Evolutionary conservation across 768 basidiomycete species (phyloP).

Genomic region (Panaeolus papilionaceus): DNA sequence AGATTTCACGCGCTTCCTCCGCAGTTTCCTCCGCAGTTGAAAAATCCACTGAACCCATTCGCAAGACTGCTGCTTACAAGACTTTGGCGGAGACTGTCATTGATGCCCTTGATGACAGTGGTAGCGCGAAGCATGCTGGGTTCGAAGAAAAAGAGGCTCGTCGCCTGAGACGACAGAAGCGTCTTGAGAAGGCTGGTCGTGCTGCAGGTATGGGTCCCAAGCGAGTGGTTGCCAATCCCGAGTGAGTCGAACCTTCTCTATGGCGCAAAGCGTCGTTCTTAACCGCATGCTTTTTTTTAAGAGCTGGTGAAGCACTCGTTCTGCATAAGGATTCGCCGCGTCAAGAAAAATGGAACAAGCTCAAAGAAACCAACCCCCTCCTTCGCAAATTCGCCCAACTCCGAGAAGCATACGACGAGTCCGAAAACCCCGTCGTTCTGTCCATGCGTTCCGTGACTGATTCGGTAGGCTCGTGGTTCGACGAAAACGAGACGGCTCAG

Average conservation of each 20-base stretch:
- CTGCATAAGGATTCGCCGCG: slow-evolving; percentile 82
- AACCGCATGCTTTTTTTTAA: slow-evolving; percentile 34
- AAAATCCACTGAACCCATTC: slow-evolving; percentile 94
- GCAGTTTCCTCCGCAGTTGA: slow-evolving; percentile 88
- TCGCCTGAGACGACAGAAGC: slow-evolving; percentile 75
- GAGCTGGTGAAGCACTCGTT: slow-evolving; percentile 87
- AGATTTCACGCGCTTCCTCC: slow-evolving; percentile 88
- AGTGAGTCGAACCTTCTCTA: slow-evolving; percentile 57
- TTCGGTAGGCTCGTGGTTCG: slow-evolving; percentile 89
- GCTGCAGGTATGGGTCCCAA: slow-evolving; percentile 60
- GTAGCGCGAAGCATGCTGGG: slow-evolving; percentile 92
- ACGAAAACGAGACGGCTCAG: slow-evolving; percentile 98
- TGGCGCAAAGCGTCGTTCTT: not conserved
- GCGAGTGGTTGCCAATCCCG: slow-evolving; percentile 73
- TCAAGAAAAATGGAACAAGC: slow-evolving; percentile 79
- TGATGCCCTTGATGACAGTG: slow-evolving; percentile 94
- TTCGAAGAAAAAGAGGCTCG: slow-evolving; percentile 96
- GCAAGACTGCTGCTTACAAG: slow-evolving; percentile 96
- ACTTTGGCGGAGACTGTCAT: slow-evolving; percentile 85
- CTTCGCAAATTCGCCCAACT: slow-evolving; percentile 63
- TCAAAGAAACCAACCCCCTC: slow-evolving; percentile 84
- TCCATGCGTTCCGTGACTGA: slow-evolving; percentile 84
- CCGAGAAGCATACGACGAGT: slow-evolving; percentile 84
- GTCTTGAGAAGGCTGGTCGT: slow-evolving; percentile 87
- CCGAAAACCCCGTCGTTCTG: slow-evolving; percentile 88